A percentile compares a stretch with the other conserved stretches of the same genome.
Conservation (phyloP, 2,329 filamentous ascomycete genomes). For the Madurella mycetomatis region DNA sequence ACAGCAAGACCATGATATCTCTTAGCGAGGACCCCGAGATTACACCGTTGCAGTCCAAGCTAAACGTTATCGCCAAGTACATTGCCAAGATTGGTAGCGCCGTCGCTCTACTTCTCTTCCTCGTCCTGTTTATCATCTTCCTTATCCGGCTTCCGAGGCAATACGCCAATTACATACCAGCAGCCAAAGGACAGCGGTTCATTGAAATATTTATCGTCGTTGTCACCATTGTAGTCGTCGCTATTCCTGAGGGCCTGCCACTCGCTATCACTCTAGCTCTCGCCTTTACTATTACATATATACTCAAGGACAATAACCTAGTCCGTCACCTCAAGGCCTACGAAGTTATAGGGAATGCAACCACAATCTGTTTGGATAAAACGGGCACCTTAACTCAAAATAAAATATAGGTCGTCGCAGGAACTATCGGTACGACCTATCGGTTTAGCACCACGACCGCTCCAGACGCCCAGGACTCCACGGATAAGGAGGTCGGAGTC, state of each 20-base stretch:
- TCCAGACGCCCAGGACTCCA: slow-evolving; percentile 28
- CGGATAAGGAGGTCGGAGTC: slow-evolving; percentile 37
- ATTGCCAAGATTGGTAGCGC: slow-evolving; percentile 74
- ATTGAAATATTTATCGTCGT: slow-evolving; percentile 73
- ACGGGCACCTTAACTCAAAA: slow-evolving; percentile 65
- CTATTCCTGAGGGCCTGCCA: slow-evolving; percentile 72
- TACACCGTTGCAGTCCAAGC: slow-evolving; percentile 71
- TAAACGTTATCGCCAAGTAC: slow-evolving; percentile 70
- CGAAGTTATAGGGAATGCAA: slow-evolving; percentile 78
- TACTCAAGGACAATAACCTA: slow-evolving; percentile 73
- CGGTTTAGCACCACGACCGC: slow-evolving; percentile 45
- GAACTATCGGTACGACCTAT: slow-evolving; percentile 52
- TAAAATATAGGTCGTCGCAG: slow-evolving; percentile 64
- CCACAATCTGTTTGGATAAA: slow-evolving; percentile 65
- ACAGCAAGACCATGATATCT: slow-evolving; percentile 71
- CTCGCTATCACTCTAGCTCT: slow-evolving; percentile 73
- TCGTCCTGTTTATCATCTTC: slow-evolving; percentile 83
- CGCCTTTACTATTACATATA: slow-evolving; percentile 71
- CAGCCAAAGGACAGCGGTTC: slow-evolving; percentile 73
- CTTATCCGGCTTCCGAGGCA: slow-evolving; percentile 58
- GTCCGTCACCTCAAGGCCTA: slow-evolving; percentile 73
- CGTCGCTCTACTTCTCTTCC: slow-evolving; percentile 74
- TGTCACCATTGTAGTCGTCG: slow-evolving; percentile 75
- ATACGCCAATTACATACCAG: slow-evolving; percentile 50
- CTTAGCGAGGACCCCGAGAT: slow-evolving; percentile 70